phyloP scores from a whole-genome alignment of 495 filamentous ascomycete species.

The Clohesyomyces aquaticus region DNA sequence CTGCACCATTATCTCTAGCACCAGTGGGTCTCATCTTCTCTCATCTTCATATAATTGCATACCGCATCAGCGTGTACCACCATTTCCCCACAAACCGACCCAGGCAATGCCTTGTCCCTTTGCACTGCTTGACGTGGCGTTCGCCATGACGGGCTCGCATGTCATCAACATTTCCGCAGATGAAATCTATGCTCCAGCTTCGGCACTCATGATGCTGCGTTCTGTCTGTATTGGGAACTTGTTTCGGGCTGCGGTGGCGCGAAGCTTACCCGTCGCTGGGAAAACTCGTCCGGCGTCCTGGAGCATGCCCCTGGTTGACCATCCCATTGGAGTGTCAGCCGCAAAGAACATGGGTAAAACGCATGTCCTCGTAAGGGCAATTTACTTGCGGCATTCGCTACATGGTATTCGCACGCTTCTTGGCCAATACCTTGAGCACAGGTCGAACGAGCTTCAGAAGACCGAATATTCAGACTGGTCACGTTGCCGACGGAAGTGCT shows the following conservation, averaged over 20 bases:
- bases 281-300: conserved; percentile 20
- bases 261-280: conserved; percentile 28
- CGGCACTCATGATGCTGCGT: conserved; percentile 9
- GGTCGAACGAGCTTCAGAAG: background rate
- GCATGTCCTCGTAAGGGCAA: conserved; percentile 7
- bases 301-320: conserved; percentile 21
- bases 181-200: conserved; percentile 8
- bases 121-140: conserved; percentile 23
- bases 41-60: conserved; percentile 4
- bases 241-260: background rate
- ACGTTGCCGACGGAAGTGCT: background rate
- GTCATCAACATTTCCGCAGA: background rate
- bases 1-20: conserved; percentile 12
- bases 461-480: background rate
- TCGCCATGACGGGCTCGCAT: conserved; percentile 15
- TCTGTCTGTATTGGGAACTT: conserved; percentile 12
- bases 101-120: background rate
- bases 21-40: conserved; percentile 1
- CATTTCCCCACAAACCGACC: conserved; percentile 21
- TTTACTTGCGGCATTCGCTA: conserved; percentile 5
- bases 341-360: background rate
- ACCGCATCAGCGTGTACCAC: background rate
- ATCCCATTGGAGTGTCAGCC: conserved; percentile 24
- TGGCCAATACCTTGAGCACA: background rate
- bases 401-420: background rate